Percentiles rank a stretch among this genome's conserved stretches.
phyloP scores from a whole-genome alignment of 148 eudicot genomes.

The Mesembryanthemum crystallinum region DNA sequence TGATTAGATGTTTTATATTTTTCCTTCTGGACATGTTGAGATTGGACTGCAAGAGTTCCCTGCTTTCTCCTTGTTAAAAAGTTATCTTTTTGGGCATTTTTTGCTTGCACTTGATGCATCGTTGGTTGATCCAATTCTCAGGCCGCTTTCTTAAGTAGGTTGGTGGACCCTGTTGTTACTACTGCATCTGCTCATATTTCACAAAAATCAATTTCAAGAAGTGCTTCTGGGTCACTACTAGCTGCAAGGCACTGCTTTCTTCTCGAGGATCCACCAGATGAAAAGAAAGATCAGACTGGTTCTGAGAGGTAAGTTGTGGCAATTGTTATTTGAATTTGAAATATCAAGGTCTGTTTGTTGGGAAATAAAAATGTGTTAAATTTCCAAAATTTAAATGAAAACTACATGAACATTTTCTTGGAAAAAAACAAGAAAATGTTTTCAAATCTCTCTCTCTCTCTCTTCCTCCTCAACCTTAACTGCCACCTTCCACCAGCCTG shows the following conservation, averaged over 20 bases:
- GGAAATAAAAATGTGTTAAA: no score
- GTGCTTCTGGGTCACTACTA: constrained; percentile 55
- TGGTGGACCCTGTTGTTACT: constrained; percentile 70
- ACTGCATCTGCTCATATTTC: constrained; percentile 57
- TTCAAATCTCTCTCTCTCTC: no score
- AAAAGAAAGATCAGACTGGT: constrained; percentile 39
- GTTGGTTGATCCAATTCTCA: constrained; percentile 33
- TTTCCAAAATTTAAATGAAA: no score
- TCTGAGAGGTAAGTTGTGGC: constrained; percentile 48
- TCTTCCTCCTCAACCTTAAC: no score
- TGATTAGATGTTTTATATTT: not conserved
- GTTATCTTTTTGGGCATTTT: not conserved
- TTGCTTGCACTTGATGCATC: constrained; percentile 3
- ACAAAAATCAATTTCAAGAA: constrained; percentile 50
- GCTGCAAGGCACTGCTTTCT: constrained; percentile 84
- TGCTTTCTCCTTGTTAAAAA: not conserved
- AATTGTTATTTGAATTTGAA: constrained; percentile 16
- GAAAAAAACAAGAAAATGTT: no score
- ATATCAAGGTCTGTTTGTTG: not conserved
- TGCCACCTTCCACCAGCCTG: no score
- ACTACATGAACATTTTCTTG: no score
- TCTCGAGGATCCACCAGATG: constrained; percentile 80
- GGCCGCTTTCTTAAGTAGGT: constrained; percentile 66
- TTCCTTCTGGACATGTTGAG: not conserved
- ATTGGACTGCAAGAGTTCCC: not conserved